Base-by-base conservation (phyloP, 2,329 filamentous ascomycete species). In the Calonectria honghensis region DNA sequence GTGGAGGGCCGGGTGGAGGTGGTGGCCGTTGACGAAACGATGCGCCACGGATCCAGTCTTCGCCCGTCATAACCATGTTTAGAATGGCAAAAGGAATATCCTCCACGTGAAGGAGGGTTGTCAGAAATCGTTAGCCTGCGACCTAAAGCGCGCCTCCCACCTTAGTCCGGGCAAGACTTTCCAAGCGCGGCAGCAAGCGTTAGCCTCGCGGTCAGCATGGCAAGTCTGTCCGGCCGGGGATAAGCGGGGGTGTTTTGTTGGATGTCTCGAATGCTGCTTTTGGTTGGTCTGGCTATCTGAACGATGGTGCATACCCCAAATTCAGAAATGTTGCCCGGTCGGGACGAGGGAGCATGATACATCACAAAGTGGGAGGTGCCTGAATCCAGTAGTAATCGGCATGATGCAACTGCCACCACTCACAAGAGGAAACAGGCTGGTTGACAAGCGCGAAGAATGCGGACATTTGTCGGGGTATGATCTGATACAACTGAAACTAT, bases 201-300 rank as follows among this genome's bases (percentile, higher is more conserved):
- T 68, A 20, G 37, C 66, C 72, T 70, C 63, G 14, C 51, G 18
- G 27, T 20, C 45, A 20, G 51, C 45, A 66, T 68, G 74, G 77
- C 77, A 79, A 79, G 75, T 80, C 70, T 78, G 70, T 27, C 78
- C 77, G 76, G 69, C 51, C 52, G 37, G 70, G 35, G 39, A 63
- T 59, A 51, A 59, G 37, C 45, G 45, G 65, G 52, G 29, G 50
- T 13, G 13, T 29, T 31, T 14, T 70, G 32, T 39, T 41, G 31
- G 24, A 59, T 71, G 59, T 66, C 68, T 63, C 59, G 32, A 41
- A 67, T 45, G 32, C 41, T 52, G 45, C 20, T 41, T 32, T 32
- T 72, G 70, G 63, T 72, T 72, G 70, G 70, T 27, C 13, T 67
- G 41, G 32, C 37, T 27, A 52, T 68, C 24, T 63, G 6, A 41